Percentiles rank a stretch among this genome's conserved stretches.
phyloP scores from a whole-genome alignment of 768 basidiomycete genomes.

The Crepidotus variabilis region DNA sequence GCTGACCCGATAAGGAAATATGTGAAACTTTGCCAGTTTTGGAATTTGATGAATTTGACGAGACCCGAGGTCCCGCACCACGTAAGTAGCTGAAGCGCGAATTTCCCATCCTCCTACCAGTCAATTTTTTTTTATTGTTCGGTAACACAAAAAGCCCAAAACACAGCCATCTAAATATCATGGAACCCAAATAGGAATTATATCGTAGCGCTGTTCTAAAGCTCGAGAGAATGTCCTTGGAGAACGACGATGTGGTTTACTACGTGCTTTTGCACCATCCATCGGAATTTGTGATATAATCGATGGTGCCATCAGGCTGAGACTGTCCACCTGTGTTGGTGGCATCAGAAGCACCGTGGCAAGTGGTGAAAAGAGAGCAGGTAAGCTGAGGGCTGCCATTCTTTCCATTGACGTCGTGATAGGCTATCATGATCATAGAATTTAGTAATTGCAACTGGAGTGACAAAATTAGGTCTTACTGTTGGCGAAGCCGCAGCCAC shows the following conservation, averaged over 20 bases:
- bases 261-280: slow-evolving; percentile 33
- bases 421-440: slow-evolving; percentile 22
- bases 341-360: slow-evolving; percentile 30
- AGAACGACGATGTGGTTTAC: not conserved
- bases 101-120: too few species aligned
- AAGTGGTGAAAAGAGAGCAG: slow-evolving; percentile 36
- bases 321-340: slow-evolving; percentile 36
- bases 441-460: not conserved
- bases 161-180: too few species aligned
- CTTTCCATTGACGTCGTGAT: slow-evolving; percentile 46
- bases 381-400: slow-evolving; percentile 40
- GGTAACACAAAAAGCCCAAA: too few species aligned
- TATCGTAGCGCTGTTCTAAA: not conserved
- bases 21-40: too few species aligned
- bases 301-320: slow-evolving; percentile 33
- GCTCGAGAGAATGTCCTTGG: not conserved
- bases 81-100: too few species aligned
- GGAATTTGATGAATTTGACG: too few species aligned
- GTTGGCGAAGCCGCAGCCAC: slow-evolving; percentile 39
- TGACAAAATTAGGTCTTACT: slow-evolving; percentile 24
- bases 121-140: too few species aligned
- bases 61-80: too few species aligned
- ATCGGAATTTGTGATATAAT: slow-evolving; percentile 34
- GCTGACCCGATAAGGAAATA: too few species aligned
- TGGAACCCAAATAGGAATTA: not conserved